phyloP scores from a whole-genome alignment of 208 protist species.

The Tetramitus jugosus region DNA sequence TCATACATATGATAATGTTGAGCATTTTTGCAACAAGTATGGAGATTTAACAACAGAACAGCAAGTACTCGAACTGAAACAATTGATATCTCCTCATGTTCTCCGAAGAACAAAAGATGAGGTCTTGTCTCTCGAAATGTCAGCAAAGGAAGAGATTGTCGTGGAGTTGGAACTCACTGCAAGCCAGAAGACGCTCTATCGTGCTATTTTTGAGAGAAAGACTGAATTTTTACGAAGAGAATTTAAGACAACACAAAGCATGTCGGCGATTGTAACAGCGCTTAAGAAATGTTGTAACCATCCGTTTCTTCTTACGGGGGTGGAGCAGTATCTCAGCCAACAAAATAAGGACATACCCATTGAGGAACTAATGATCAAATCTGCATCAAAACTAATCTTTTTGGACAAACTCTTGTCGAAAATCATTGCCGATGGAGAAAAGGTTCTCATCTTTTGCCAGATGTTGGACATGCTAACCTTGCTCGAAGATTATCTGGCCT shows the following conservation, averaged over 20 bases:
- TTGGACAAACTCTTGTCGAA: conserved; percentile 76
- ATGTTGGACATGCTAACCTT: conserved; percentile 32
- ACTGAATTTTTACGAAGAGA: conserved; percentile 25
- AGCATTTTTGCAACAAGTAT: conserved; percentile 41
- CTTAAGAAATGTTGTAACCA: conserved; percentile 71
- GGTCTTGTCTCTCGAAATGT: conserved; percentile 7
- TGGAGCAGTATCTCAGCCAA: conserved; percentile 17
- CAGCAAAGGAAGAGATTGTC: background rate
- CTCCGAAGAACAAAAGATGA: background rate
- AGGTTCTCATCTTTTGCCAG: conserved; percentile 53
- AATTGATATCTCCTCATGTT: background rate
- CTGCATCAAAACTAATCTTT: conserved; percentile 71
- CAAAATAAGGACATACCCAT: conserved; percentile 12
- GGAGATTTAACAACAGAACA: background rate
- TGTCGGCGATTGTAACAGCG: conserved; percentile 42
- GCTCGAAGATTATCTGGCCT: conserved; percentile 61
- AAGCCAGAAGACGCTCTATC: background rate
- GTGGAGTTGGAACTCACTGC: background rate
- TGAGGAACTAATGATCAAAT: conserved; percentile 28
- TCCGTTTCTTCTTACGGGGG: conserved; percentile 50
- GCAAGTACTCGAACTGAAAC: background rate
- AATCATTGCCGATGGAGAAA: conserved; percentile 61
- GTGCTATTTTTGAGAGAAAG: conserved; percentile 41
- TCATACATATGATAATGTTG: conserved; percentile 67
- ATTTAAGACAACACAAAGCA: background rate